phyloP scores from a whole-genome alignment of 257 asterid species.

The Nicotiana tabacum region DNA sequence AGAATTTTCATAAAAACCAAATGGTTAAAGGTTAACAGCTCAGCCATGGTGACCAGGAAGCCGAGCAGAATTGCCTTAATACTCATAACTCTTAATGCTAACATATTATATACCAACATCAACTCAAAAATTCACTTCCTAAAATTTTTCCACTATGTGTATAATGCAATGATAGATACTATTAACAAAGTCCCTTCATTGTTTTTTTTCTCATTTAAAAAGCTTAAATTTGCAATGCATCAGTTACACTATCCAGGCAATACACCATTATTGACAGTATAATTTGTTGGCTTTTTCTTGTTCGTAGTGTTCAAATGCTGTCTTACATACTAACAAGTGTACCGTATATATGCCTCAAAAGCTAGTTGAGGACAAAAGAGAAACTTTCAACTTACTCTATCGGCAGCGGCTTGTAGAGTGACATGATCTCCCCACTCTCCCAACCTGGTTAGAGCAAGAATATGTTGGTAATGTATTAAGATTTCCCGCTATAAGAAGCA shows the following conservation, averaged over 20 bases:
- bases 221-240: neutral
- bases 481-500: neutral
- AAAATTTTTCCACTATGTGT: neutral
- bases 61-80: neutral
- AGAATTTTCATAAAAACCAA: neutral
- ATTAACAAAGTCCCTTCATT: neutral
- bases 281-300: neutral
- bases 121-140: neutral
- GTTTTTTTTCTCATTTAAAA: neutral
- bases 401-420: slow-evolving; percentile 98
- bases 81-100: neutral
- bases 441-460: slow-evolving; percentile 36
- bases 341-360: neutral
- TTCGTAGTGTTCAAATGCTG: neutral
- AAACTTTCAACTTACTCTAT: slow-evolving; percentile 50
- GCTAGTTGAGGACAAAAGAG: neutral
- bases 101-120: neutral
- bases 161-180: neutral
- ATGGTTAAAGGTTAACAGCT: neutral
- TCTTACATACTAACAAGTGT: neutral
- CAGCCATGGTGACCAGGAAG: neutral
- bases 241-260: neutral
- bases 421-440: slow-evolving; percentile 99
- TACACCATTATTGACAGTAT: neutral
- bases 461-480: slow-evolving; percentile 8